Evolutionary conservation across 345 rosid genomes (phyloP), one percentile per base, ranked within the genome.

Genomic region (Citrus australasica): DNA sequence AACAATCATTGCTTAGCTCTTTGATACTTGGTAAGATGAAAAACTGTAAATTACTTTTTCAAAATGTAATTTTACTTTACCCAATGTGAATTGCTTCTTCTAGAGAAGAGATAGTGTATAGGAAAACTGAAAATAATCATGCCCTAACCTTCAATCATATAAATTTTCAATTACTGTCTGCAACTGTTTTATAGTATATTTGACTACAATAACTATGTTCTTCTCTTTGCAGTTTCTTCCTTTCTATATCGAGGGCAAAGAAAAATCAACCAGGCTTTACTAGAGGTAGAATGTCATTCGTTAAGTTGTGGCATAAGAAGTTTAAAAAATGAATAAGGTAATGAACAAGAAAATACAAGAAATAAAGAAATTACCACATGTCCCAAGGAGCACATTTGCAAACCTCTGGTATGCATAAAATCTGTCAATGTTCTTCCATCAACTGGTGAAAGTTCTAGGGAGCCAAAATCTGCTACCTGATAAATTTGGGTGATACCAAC

Each of bases 391-490:
- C 87, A 83, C 97, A 95, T 93, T 84, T 89, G 97, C 84, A 95
- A 86, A 62, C 99, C 99, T 86, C 99, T 92, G 64, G 97, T 89
- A 82, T 95, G 99, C 99, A 95, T 94, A 86, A 95, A 95, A 83
- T 95, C 99, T 65, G 98, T 95, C 85, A 95, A 84, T 70, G 99
- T 93, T 86, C 97, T 91, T 73, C 99, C 99, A 78, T 95, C 99
- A 1, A 95, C 99, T 3, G 99, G 99, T 60, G 99, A 95, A 87
- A 95, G 98, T 86, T 95, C 99, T 64, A 95, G 97, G 76, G 97
- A 95, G 76, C 97, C 98, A 86, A 95, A 95, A 86, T 95, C 99
- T 79, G 97, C 93, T 78, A 95, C 99, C 99, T 95, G 83, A 69
- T 46, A 79, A 70, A 68, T 67, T 61, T 66, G 22, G 79, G 67